phyloP scores from a whole-genome alignment of 1,284 basidiomycete genomes.

The Sporisorium scitamineum region DNA sequence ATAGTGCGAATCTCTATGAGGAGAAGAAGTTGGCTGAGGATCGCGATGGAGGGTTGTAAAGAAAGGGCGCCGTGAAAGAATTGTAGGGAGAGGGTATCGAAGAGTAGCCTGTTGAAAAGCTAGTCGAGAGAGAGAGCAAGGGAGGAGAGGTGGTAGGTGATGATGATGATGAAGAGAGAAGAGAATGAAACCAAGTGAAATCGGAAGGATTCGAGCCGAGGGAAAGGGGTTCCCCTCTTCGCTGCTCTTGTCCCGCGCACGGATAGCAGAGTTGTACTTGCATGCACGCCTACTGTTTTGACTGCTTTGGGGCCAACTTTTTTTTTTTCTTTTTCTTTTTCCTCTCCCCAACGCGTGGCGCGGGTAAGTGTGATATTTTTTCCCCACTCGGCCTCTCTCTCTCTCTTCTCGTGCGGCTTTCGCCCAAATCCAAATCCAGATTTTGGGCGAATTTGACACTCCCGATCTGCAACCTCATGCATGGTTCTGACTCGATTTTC shows the following conservation, averaged over 20 bases:
- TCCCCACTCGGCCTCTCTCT: not conserved
- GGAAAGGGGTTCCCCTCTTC: not conserved
- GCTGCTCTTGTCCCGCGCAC: not conserved
- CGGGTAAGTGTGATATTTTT: not conserved
- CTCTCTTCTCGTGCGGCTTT: not conserved
- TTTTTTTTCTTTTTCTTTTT: not conserved
- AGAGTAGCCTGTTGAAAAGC: conserved; percentile 1
- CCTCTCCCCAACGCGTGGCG: not conserved
- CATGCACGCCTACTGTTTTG: not conserved
- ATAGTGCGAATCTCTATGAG: not conserved
- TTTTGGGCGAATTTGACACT: not conserved
- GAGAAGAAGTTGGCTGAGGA: not conserved
- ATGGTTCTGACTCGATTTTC: not conserved
- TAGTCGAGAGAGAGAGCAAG: not conserved
- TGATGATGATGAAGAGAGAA: not conserved
- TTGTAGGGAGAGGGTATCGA: not conserved
- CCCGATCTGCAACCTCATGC: not conserved
- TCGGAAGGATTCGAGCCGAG: not conserved
- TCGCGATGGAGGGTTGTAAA: not conserved
- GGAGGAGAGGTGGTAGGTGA: not conserved
- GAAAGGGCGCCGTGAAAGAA: not conserved
- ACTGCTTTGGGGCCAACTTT: conserved; percentile 1
- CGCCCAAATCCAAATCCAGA: not conserved
- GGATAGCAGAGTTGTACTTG: not conserved
- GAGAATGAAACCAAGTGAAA: not conserved